These are phyloP conservation scores for Agaricus sinodeliciosus DNA, from an alignment of 768 basidiomycete genomes.

Conservation along the genomic window DNA sequence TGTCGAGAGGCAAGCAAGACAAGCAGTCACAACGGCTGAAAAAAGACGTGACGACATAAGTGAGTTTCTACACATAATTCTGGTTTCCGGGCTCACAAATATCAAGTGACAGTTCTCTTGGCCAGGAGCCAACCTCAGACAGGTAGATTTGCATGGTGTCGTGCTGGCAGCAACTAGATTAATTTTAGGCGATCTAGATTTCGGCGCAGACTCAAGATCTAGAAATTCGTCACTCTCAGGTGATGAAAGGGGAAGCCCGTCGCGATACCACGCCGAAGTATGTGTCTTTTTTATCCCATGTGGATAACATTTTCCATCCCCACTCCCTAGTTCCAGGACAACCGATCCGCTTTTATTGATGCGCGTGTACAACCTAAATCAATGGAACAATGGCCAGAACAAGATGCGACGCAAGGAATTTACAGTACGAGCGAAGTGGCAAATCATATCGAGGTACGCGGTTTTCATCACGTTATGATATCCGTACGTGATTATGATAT, in stretches of 20 bases:
- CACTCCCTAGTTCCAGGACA: slow-evolving; percentile 26
- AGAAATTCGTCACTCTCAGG: slow-evolving; percentile 47
- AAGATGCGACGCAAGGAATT: slow-evolving; percentile 30
- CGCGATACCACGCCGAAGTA: slow-evolving; percentile 39
- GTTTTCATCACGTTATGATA: background rate
- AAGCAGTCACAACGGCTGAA: slow-evolving; percentile 57
- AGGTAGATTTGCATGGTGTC: slow-evolving; percentile 9
- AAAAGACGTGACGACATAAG: slow-evolving; percentile 65
- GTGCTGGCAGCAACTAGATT: slow-evolving; percentile 13
- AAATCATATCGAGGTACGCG: slow-evolving; percentile 38
- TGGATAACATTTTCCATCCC: slow-evolving; percentile 1
- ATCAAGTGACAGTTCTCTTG: slow-evolving; percentile 39
- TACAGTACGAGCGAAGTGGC: slow-evolving; percentile 33
- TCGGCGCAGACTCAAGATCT: slow-evolving; percentile 33
- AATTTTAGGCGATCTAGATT: slow-evolving; percentile 12
- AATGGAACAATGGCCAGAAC: slow-evolving; percentile 40
- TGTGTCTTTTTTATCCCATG: slow-evolving; percentile 9
- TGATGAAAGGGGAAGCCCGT: slow-evolving; percentile 40
- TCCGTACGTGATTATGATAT: slow-evolving; percentile 1
- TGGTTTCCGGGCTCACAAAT: slow-evolving; percentile 11
- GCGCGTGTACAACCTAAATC: slow-evolving; percentile 34
- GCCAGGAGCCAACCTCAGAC: slow-evolving; percentile 36
- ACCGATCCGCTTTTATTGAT: slow-evolving; percentile 24
- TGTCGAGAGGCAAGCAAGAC: slow-evolving; percentile 57
- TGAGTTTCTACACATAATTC: slow-evolving; percentile 17